Evolutionary conservation across 345 rosid genomes (phyloP).

Genomic region (Cardamine occulta): DNA sequence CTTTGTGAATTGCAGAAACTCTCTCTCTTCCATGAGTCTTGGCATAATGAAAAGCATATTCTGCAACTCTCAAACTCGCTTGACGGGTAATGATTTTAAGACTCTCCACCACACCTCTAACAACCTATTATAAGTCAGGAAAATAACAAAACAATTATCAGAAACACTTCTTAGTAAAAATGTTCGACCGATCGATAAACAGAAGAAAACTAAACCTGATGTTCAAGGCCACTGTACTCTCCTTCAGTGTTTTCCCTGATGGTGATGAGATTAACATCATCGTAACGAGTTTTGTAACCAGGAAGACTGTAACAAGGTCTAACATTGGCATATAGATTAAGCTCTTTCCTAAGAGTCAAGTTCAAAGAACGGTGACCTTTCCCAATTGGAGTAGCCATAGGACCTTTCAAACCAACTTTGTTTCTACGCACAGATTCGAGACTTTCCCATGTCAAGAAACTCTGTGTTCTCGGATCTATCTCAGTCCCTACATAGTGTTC

Average conservation of each 20-base stretch:
- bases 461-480: conserved; percentile 95
- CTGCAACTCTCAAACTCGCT: conserved; percentile 99
- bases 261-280: conserved; percentile 87
- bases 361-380: conserved; percentile 99
- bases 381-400: conserved; percentile 99
- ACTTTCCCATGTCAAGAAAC: conserved; percentile 98
- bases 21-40: conserved; percentile 94
- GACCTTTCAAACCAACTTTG: conserved; percentile 94
- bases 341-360: conserved; percentile 91
- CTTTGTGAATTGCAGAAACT: conserved; percentile 97
- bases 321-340: conserved; percentile 93
- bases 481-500: conserved; percentile 82
- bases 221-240: conserved; percentile 99
- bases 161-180: neutral
- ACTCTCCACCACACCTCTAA: conserved; percentile 99
- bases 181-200: neutral
- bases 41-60: conserved; percentile 97
- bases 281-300: conserved; percentile 93
- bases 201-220: conserved; percentile 61
- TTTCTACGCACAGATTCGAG: conserved; percentile 89
- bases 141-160: conserved; percentile 2
- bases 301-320: conserved; percentile 99
- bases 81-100: conserved; percentile 95
- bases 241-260: conserved; percentile 99
- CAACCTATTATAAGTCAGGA: conserved; percentile 59